Base-by-base conservation (phyloP, 2,329 filamentous ascomycete species). In the Didymella keratinophila region DNA sequence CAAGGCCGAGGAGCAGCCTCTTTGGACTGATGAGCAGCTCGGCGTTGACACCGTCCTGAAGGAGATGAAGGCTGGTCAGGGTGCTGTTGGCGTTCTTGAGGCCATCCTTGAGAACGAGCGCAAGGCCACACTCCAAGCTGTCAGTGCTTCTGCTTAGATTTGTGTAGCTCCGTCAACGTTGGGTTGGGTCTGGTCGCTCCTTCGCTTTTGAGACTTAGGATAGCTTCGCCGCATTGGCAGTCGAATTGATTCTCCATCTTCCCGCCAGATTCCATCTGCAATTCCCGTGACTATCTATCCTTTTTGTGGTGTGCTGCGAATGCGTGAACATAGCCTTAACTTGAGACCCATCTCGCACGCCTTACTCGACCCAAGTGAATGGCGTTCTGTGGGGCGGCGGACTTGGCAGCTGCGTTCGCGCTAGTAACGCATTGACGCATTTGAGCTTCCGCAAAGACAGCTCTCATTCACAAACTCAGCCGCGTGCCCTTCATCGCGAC, bases 1-100 rank as follows among this genome's bases (percentile, higher is more conserved):
- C 47, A 84, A 83, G 16, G 78, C 82, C 54, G 80, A 80, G 2
- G 84, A 86, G 39, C 79, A 86, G 73, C 89, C 93, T n/a, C 88
- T 99, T 39, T 99, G 95, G 95, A 95, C 91, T 2, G 88, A 97
- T 70, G 83, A 85, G 70, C 95, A 99, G 83, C 86, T 99, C 55
- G 91, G 89, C 39, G 84, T 97, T 46, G 85, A 87, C 58, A 83
- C 64, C 12, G 70, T 76, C 2, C 39, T 75, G 23, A 71, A 73
- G 53, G 86, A 89, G 74, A 84, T 92, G 71, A 77, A 80, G 72
- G 71, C 77, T 34, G 79, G 78, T 11, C 73, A 78, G 53, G 78
- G 76, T 23, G 77, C 79, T 20, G 71, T 75, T 25, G 78, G 74
- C 27, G 78, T 84, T 14, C 76, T 87, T 23, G 80, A 83, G 70